Evolutionary conservation across 257 asterid species (phyloP), one percentile per base, ranked within the genome.

Genomic region (Voacanga thouarsii): DNA sequence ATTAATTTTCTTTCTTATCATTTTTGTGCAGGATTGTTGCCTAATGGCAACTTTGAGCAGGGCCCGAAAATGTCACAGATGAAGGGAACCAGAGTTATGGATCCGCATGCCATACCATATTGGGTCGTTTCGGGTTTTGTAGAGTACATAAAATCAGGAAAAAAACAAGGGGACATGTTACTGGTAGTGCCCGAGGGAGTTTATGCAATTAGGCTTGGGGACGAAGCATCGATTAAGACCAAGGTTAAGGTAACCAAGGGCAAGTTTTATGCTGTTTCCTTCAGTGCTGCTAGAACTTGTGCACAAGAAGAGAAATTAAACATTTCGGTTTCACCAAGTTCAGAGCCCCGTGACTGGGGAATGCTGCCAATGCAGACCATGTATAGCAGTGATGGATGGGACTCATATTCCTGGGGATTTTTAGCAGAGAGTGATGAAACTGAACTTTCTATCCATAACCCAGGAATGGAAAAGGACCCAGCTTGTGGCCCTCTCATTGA

Each of bases 401-500:
- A 92, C 61, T 80, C 95, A 1, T 90, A 89, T 74, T 83, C 90
- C 0, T 92, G 96, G 96, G 96, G 95, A 3, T 92, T 92, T 65
- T 8, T 82, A 77, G 96, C 97, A 10, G 72, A 88, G 49, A 77
- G 88, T 11, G 39, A 80, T 44, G 81, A 77, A 43, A 71, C 89
- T 43, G 89, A 88, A 75, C 85, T 92, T 14, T 59, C 53, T 41
- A 85, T 92, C 60, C 96, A 90, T 71, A 89, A 90, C 37, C 95
- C 97, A 0, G 96, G 87, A 45, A 26, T 67, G 21, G 93, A 92
- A 63, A 89, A 86, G 78, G 94, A 91, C 43, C 84, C 77, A 21
- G 89, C 97, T 76, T 92, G 97, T 50, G 97, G 97, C 78, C 97
- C 97, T 19, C 86, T 92, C 24, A 86, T 93, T 33, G 96, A 93